phyloP scores from a whole-genome alignment of 768 basidiomycete genomes.

The Psilocybe cyanescens region DNA sequence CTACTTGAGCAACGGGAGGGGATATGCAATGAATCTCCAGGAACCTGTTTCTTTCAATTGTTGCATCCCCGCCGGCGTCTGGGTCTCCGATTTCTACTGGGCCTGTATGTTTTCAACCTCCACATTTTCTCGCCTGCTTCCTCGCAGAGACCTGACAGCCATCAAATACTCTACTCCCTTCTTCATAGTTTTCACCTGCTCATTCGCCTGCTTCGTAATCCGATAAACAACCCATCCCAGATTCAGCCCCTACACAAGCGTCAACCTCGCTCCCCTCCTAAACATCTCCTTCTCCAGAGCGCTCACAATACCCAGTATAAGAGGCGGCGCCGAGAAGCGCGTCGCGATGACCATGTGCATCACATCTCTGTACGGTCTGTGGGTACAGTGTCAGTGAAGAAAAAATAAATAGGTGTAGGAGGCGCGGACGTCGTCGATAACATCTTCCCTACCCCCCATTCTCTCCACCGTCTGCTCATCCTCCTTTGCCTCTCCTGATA shows the following conservation, averaged over 20 bases:
- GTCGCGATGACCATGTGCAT: not conserved
- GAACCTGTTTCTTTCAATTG: no score
- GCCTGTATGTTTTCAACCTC: not conserved
- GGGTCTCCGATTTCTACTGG: not conserved
- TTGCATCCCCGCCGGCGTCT: no score
- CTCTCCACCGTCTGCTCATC: no score
- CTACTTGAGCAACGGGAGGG: no score
- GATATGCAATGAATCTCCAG: no score
- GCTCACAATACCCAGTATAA: constrained; percentile 68
- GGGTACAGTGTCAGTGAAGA: no score
- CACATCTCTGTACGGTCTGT: no score
- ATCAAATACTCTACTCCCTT: no score
- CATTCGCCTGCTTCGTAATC: not conserved
- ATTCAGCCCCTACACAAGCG: constrained; percentile 79
- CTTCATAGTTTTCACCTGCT: not conserved
- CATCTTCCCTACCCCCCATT: no score
- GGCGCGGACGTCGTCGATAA: no score
- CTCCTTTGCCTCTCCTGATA: no score
- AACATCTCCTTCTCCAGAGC: constrained; percentile 33
- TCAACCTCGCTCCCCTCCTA: constrained; percentile 61
- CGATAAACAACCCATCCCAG: constrained; percentile 63
- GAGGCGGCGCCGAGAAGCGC: constrained; percentile 39
- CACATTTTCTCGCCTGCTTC: not conserved
- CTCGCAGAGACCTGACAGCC: not conserved
- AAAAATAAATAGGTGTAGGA: no score